Conservation (phyloP, 164 flowering plant genomes). For the Buxus sempervirens region DNA sequence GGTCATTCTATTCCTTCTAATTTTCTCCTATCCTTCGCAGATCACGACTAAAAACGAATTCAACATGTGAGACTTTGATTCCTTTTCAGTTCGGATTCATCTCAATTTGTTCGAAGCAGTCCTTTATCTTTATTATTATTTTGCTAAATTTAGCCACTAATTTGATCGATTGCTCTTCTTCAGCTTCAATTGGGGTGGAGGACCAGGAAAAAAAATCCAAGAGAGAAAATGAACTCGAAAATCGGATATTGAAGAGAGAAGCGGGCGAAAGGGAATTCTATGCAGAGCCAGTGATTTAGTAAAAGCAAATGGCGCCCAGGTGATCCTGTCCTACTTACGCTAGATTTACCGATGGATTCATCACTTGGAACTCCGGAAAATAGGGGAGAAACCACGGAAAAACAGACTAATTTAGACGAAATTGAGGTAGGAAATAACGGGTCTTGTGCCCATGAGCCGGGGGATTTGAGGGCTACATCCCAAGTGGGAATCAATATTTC, state of each 20-base stretch:
- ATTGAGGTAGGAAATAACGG: constrained; percentile 29
- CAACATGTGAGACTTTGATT: background rate
- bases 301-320: background rate
- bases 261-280: too few species aligned
- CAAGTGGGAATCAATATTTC: background rate
- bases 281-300: too few species aligned
- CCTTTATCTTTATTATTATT: background rate
- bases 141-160: background rate
- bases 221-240: background rate
- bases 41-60: background rate
- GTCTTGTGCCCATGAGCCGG: constrained; percentile 21
- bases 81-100: background rate
- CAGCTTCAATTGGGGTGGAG: constrained; percentile 8
- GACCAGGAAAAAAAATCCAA: background rate
- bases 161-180: background rate
- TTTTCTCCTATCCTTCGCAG: background rate
- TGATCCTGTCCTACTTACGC: background rate
- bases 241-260: background rate
- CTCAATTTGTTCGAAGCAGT: too few species aligned
- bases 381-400: constrained; percentile 22
- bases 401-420: constrained; percentile 15
- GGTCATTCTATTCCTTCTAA: background rate
- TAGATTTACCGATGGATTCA: constrained; percentile 37
- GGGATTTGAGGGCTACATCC: constrained; percentile 9
- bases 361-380: constrained; percentile 31